Evolutionary conservation across 306 rosid genomes (phyloP).

Genomic region (Vigna trinervia): DNA sequence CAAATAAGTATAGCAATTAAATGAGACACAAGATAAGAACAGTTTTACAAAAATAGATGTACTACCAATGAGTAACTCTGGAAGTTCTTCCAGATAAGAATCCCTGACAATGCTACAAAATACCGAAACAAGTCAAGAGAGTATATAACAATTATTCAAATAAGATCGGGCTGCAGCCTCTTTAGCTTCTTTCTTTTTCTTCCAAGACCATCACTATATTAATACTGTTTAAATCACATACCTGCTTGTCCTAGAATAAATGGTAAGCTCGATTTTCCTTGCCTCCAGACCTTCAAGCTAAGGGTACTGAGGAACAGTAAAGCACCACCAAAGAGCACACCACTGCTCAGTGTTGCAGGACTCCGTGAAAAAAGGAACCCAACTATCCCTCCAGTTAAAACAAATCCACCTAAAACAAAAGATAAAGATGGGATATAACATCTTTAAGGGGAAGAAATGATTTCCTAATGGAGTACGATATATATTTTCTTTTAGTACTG

Average conservation of each 20-base stretch:
- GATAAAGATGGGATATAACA: slow-evolving; percentile 11
- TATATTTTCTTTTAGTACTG: not conserved
- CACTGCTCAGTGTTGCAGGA: slow-evolving; percentile 63
- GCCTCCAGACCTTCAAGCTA: slow-evolving; percentile 96
- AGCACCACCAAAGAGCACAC: slow-evolving; percentile 83
- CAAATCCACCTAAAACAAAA: slow-evolving; percentile 70
- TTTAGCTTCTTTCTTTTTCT: not conserved
- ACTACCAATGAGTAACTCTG: slow-evolving; percentile 75
- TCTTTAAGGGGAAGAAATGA: slow-evolving; percentile 1
- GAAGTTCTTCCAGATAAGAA: slow-evolving; percentile 80
- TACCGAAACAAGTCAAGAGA: slow-evolving; percentile 32
- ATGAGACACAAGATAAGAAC: not conserved
- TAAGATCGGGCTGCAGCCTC: slow-evolving; percentile 28
- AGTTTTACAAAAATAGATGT: slow-evolving; percentile 17
- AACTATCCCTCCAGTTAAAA: slow-evolving; percentile 76
- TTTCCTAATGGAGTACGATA: not conserved
- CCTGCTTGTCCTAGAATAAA: slow-evolving; percentile 95
- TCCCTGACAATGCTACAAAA: slow-evolving; percentile 67
- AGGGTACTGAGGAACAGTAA: slow-evolving; percentile 82
- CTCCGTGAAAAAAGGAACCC: slow-evolving; percentile 76
- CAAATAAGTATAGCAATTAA: slow-evolving; percentile 24
- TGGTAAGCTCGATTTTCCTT: slow-evolving; percentile 87
- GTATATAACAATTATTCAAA: slow-evolving; percentile 22
- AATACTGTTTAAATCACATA: slow-evolving; percentile 40
- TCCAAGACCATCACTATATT: slow-evolving; percentile 9